Percentiles rank a stretch among this genome's conserved stretches.
phyloP scores from a whole-genome alignment of 1,284 basidiomycete species.

The Malassezia vespertilionis region DNA sequence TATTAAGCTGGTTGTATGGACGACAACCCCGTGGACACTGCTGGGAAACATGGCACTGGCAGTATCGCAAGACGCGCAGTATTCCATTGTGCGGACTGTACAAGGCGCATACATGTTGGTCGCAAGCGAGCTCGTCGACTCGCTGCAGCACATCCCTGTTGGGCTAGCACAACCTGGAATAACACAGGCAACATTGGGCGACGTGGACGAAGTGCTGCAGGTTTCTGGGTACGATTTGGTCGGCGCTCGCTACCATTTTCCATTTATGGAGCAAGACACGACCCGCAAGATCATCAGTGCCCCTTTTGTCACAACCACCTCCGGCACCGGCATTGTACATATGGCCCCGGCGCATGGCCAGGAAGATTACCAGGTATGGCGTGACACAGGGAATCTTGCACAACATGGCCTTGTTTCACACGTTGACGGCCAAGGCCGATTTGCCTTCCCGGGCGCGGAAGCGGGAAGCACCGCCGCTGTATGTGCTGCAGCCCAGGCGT shows the following conservation, averaged over 20 bases:
- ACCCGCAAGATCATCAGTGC: constrained; percentile 51
- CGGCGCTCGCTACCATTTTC: constrained; percentile 58
- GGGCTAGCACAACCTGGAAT: background rate
- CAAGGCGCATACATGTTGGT: constrained; percentile 55
- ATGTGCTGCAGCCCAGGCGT: constrained; percentile 49
- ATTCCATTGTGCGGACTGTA: constrained; percentile 55
- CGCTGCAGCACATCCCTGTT: constrained; percentile 14
- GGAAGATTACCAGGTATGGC: constrained; percentile 64
- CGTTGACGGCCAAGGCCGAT: constrained; percentile 69
- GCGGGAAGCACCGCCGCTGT: constrained; percentile 5
- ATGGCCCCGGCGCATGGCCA: constrained; percentile 87
- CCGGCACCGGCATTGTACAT: constrained; percentile 94
- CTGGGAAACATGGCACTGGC: constrained; percentile 93
- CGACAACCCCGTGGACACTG: constrained; percentile 94
- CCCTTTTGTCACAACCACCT: constrained; percentile 67
- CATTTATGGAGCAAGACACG: constrained; percentile 55
- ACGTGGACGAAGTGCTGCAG: constrained; percentile 18
- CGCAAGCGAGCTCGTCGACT: constrained; percentile 58
- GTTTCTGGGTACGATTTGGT: constrained; percentile 51
- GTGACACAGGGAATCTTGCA: constrained; percentile 22
- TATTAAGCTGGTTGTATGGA: constrained; percentile 77
- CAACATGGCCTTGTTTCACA: constrained; percentile 32
- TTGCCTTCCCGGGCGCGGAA: constrained; percentile 50
- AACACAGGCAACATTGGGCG: constrained; percentile 16
- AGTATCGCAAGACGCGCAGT: constrained; percentile 63